Evolutionary conservation across 768 basidiomycete species (phyloP), one percentile per base, ranked within the genome.

Genomic region (Boletus barrowsii): DNA sequence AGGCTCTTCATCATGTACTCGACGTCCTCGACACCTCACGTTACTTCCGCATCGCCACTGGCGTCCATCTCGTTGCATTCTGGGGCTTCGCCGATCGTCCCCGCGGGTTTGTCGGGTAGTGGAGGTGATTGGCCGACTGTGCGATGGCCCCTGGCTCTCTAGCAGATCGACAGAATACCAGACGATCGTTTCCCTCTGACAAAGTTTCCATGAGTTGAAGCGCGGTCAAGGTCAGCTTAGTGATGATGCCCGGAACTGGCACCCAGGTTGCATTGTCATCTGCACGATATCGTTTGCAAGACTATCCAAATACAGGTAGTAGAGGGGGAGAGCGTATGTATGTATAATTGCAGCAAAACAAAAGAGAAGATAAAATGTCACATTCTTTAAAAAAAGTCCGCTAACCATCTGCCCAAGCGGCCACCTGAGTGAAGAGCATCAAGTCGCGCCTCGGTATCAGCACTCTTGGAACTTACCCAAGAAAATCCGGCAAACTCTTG

Each of bases 401-500:
- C 63, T 74, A 68, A 69, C 79, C 57, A 68, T 86, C 83, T 52
- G 84, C 84, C 84, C 84, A 86, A 57, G 66, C 63, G 32, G 84
- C 84, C 49, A 70, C 65, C 66, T 68, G 49, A 35, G 36, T 18
- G 14, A 15, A 22, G 18, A 7, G 7, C 6, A 13, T 36, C 45
- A 49, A 51, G 45, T 18, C 33, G 48, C 18, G 10, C 0, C 1
- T 10, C 10, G 0, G 24, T 44, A 5, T 29, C 18, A 35, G 40
- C n/a, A 9, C 24, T 10, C 5, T 24, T 15, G 9, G 14, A 14
- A 54, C 69, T 54, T 52, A 90, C 91, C 93, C 95, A 98, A 57
- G 93, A 96, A 79, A 98, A 98, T 17, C 94, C 94, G 61, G 91
- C 87, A 76, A 99, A 99, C 72, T 98, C 96, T 50, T 86, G 81